Conservation (phyloP, 1,139 yeast species). For the Blastobotrys petasosporus region DNA sequence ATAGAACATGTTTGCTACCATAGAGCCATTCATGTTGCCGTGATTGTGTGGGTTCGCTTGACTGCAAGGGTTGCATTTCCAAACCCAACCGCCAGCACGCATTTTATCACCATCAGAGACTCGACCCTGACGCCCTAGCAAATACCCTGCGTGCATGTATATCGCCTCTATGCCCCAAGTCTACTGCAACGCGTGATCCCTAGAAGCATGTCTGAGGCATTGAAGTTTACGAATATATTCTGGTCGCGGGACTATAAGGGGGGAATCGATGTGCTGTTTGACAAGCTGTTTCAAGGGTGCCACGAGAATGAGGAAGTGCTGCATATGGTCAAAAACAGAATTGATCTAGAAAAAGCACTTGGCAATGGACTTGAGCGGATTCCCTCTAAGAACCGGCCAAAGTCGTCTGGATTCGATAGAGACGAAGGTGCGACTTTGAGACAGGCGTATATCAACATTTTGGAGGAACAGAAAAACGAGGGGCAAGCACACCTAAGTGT, state of each 20-base stretch:
- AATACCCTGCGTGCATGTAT: no score
- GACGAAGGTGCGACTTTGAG: slow-evolving; percentile 42
- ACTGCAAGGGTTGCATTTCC: background rate
- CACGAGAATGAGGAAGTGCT: slow-evolving; percentile 64
- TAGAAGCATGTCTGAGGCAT: background rate
- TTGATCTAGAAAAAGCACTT: slow-evolving; percentile 58
- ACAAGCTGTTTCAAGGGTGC: slow-evolving; percentile 58
- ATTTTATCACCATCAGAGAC: background rate
- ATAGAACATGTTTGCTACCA: no score
- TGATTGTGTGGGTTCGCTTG: background rate
- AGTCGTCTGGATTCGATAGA: slow-evolving; percentile 35
- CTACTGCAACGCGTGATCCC: no score
- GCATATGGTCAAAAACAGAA: slow-evolving; percentile 52
- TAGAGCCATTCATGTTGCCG: no score
- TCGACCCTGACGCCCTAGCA: background rate
- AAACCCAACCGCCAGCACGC: no score
- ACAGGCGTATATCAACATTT: slow-evolving; percentile 49
- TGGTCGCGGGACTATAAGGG: slow-evolving; percentile 69
- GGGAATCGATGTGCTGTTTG: slow-evolving; percentile 54
- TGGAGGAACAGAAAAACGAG: slow-evolving; percentile 48
- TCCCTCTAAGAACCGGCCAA: slow-evolving; percentile 28
- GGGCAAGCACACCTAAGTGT: slow-evolving; percentile 60
- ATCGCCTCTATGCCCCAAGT: no score
- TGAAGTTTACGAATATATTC: slow-evolving; percentile 35
- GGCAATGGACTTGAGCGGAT: slow-evolving; percentile 49